These are phyloP conservation scores for Nicotiana attenuata DNA, from an alignment of 257 asterid species.

Conservation along the genomic window DNA sequence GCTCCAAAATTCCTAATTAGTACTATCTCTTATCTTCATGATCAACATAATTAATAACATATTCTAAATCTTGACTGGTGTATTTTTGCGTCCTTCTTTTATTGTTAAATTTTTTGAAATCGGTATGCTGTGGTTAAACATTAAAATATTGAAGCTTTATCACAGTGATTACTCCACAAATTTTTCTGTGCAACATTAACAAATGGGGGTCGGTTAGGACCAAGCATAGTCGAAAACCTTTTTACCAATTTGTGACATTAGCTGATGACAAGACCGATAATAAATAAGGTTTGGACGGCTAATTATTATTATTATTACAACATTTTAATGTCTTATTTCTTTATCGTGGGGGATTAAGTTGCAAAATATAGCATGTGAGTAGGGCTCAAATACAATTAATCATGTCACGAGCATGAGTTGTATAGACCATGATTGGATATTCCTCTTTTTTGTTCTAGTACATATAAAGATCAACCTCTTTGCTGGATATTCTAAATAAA, in stretches of 20 bases:
- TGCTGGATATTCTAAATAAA: conserved; percentile 5
- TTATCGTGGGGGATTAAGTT: neutral
- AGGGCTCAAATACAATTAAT: conserved; percentile 10
- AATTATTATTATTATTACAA: neutral
- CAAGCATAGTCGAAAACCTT: neutral
- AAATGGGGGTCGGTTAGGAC: neutral
- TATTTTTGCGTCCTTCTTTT: neutral
- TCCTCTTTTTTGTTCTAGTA: neutral
- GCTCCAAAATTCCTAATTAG: neutral
- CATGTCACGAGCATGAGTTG: conserved; percentile 9
- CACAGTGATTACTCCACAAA: neutral
- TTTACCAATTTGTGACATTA: neutral
- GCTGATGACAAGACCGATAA: neutral
- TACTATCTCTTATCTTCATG: neutral
- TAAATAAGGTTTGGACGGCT: neutral
- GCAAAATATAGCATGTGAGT: conserved; percentile 10
- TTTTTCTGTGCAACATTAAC: neutral
- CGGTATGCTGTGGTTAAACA: neutral
- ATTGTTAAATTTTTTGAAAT: neutral
- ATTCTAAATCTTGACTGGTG: neutral
- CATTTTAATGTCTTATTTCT: neutral
- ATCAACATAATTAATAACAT: neutral
- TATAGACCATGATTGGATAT: neutral
- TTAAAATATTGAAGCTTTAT: neutral
- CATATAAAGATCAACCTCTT: neutral